Base-by-base conservation (phyloP, 2,329 filamentous ascomycete genomes). In the Metarhizium humberi region DNA sequence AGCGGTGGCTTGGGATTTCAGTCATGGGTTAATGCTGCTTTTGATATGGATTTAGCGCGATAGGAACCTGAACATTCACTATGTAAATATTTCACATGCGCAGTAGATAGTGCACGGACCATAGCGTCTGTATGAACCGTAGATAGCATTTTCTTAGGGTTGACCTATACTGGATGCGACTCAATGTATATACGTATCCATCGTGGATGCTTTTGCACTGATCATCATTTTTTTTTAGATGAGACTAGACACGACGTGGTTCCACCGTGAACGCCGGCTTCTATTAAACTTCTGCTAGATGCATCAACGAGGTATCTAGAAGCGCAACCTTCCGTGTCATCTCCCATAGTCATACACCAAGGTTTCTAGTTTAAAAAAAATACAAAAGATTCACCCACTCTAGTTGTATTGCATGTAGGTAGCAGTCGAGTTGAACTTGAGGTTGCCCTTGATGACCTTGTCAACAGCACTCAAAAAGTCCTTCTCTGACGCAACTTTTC, bases 331-430 rank as follows among this genome's bases (percentile, higher is more conserved):
- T 57, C 59, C 30, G 29, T 56, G 62, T 55, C 48, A 48, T 54
- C 55, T 60, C 56, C 50, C 54, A 58, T 70, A 69, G 34, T 71
- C 62, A 60, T 71, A 71, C 69, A 71, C 61, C 63, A 58, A 58
- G 50, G 43, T 8, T 18, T 45, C n/a, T 38, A 53, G 29, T 30
- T 63, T 62, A 63, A 63, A 64, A 61, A 61, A 66, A 56, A 62
- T 54, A 60, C 61, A 55, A 11, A 54, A 38, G 16, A 43, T 6
- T 20, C 8, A 55, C 54, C 56, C 55, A 45, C 58, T 65, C 63
- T 95, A 97, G 75, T 99, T 99, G 81, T 99, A 99, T 77, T 97
- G 94, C 82, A 94, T 94, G 77, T 99, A 99, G 60, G 89, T 91
- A 51, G 94, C 92, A 57, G 94, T 99, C 56, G 89, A 95, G 83